These are phyloP conservation scores for Parachaetomium inaequale DNA, from an alignment of 495 filamentous ascomycete genomes.

Conservation along the genomic window DNA sequence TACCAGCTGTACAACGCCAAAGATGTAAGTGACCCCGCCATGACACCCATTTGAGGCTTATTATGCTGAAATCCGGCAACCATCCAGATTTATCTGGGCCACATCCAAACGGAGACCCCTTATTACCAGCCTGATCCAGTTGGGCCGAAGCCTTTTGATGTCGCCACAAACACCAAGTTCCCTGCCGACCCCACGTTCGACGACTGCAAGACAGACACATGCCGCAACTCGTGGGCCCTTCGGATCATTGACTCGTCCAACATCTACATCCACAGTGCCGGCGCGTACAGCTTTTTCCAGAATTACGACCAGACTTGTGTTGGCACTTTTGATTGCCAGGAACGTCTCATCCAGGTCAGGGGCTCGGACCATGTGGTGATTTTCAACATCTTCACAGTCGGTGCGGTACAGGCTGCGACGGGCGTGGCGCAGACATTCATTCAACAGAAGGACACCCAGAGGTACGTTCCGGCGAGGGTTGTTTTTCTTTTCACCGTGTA, in stretches of 20 bases:
- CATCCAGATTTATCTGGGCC: constrained; percentile 66
- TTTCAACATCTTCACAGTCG: not conserved
- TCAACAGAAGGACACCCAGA: no score
- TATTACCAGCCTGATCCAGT: constrained; percentile 78
- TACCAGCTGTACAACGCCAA: constrained; percentile 71
- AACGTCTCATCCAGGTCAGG: not conserved
- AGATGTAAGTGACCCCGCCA: not conserved
- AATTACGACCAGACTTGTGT: constrained; percentile 42
- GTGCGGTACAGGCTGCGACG: not conserved
- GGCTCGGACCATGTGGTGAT: not conserved
- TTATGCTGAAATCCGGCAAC: not conserved
- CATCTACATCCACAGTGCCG: constrained; percentile 23
- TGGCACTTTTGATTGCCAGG: not conserved
- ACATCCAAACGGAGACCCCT: constrained; percentile 83
- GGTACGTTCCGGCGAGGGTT: no score
- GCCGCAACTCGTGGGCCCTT: constrained; percentile 28
- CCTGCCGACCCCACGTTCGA: constrained; percentile 20
- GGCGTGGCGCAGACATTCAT: not conserved
- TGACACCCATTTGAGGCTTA: not conserved
- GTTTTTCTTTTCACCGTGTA: no score
- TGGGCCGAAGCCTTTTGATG: constrained; percentile 55
- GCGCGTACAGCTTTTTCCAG: constrained; percentile 30
- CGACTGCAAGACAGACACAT: constrained; percentile 11
- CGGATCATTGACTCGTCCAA: constrained; percentile 20
- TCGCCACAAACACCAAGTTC: constrained; percentile 9